These are phyloP conservation scores for Starmerella lactis-condensi DNA, from an alignment of 805 yeast species.

Conservation along the genomic window DNA sequence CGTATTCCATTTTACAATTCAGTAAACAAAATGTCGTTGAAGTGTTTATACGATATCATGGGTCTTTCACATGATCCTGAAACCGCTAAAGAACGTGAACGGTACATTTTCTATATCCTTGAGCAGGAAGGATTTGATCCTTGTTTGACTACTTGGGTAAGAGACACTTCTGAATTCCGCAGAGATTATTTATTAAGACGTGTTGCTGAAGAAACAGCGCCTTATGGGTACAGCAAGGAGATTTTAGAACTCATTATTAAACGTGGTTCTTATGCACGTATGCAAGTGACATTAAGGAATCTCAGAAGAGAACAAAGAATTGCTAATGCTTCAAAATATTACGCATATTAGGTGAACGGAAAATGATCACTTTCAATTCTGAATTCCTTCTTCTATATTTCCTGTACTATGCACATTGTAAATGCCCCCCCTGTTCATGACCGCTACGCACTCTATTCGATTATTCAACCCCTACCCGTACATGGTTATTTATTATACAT, in stretches of 20 bases:
- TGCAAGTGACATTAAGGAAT: conserved; percentile 15
- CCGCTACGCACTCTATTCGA: no score
- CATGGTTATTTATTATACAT: no score
- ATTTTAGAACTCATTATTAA: conserved; percentile 55
- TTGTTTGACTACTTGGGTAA: conserved; percentile 68
- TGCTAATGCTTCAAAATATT: no score
- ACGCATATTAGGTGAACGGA: no score
- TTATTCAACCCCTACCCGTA: no score
- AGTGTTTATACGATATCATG: conserved; percentile 24
- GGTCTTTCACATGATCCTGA: conserved; percentile 23
- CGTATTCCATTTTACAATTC: conserved; percentile 11
- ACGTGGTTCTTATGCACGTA: conserved; percentile 48
- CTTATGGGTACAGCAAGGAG: conserved; percentile 35
- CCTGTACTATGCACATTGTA: no score
- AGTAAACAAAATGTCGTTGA: conserved; percentile 24
- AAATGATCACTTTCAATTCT: no score
- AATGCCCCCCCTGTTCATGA: no score
- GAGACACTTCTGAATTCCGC: conserved; percentile 45
- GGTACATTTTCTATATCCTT: conserved; percentile 23
- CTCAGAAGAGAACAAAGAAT: no score
- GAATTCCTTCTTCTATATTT: no score
- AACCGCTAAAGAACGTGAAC: conserved; percentile 25
- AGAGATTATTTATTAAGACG: conserved; percentile 33
- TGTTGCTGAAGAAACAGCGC: conserved; percentile 31
- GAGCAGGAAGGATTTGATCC: conserved; percentile 45